These are phyloP conservation scores for Barbarea vulgaris DNA, from an alignment of 345 rosid genomes.

Conservation along the genomic window DNA sequence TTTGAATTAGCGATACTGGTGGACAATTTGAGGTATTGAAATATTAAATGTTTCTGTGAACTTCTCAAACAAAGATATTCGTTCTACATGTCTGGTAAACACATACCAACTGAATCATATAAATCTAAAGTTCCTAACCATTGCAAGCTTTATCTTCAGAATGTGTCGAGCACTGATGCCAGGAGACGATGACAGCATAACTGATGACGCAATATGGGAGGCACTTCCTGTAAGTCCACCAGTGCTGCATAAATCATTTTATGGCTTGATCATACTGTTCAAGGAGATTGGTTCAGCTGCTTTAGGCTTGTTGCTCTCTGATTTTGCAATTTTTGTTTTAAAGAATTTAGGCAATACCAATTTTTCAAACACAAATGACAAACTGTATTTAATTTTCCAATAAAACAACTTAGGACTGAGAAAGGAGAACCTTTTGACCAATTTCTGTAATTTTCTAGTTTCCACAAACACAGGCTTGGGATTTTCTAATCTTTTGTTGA, in stretches of 20 bases:
- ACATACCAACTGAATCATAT: conserved; percentile 10
- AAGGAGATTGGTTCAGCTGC: conserved; percentile 15
- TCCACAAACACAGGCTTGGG: conserved; percentile 17
- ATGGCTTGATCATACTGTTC: background rate
- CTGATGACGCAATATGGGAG: conserved; percentile 95
- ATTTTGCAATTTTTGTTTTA: background rate
- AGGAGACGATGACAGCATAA: conserved; percentile 85
- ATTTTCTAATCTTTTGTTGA: conserved; percentile 3
- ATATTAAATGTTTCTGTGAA: background rate
- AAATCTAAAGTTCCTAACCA: background rate
- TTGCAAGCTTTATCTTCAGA: conserved; percentile 48
- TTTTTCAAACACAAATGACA: conserved; percentile 14
- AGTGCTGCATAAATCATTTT: background rate
- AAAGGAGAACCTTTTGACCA: conserved; percentile 8
- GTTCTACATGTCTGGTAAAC: background rate
- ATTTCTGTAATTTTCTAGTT: conserved; percentile 4
- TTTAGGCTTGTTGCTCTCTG: conserved; percentile 9
- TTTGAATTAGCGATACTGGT: conserved; percentile 73
- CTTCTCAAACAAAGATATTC: conserved; percentile 11
- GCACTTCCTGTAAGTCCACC: conserved; percentile 82
- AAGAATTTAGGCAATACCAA: background rate
- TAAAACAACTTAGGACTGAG: conserved; percentile 7
- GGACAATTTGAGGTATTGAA: conserved; percentile 84
- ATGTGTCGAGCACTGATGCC: conserved; percentile 98
- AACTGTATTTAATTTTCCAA: background rate